Base-by-base conservation (phyloP, 2,329 filamentous ascomycete genomes). In the Exutisphaerella laricina region DNA sequence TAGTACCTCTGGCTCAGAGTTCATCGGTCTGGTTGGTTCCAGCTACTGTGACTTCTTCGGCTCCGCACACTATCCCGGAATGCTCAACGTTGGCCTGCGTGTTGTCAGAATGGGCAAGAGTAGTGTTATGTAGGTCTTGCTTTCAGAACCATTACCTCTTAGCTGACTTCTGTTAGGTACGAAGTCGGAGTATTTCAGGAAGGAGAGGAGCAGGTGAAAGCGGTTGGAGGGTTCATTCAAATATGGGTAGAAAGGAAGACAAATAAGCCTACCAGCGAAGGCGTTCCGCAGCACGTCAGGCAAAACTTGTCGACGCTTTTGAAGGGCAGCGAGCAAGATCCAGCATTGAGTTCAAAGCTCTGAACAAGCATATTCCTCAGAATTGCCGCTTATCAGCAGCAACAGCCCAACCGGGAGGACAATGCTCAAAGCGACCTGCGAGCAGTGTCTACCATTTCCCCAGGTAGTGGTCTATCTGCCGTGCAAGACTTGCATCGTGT, bases 171-270 rank as follows among this genome's bases (percentile, higher is more conserved):
- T 31, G n/a, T 17, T 35, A 53, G 50, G 46, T 97, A 95, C 60
- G 90, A 97, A 61, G 79, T 94, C 45, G 92, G 81, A 0, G 74
- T 97, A 1, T 97, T 96, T 58, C 82, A 87, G 60, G 74, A 78
- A 46, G 86, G 83, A 0, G 69, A 81, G 2, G 79, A 86, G 1
- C 70, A 76, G 14, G 86, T 92, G 7, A 87, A 84, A 60, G 87
- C 88, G 8, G 49, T 54, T 1, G 51, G 51, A 20, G 48, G 51
- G 12, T 54, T 54, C 42, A 40, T 49, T 3, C 55, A 58, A 28
- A 58, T 58, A 7, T 57, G 51, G 58, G 57, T 59, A 3, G 79
- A 89, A 46, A 75, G 85, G 39, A 73, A 74, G 26, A 84, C 78
- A 12, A 79, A 82, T 52, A 77, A 80, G 47, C 85, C 87, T n/a